Percentiles rank a stretch among this genome's conserved stretches.
These are phyloP conservation scores for Malus fusca DNA, from an alignment of 306 rosid species.

Conservation along the genomic window DNA sequence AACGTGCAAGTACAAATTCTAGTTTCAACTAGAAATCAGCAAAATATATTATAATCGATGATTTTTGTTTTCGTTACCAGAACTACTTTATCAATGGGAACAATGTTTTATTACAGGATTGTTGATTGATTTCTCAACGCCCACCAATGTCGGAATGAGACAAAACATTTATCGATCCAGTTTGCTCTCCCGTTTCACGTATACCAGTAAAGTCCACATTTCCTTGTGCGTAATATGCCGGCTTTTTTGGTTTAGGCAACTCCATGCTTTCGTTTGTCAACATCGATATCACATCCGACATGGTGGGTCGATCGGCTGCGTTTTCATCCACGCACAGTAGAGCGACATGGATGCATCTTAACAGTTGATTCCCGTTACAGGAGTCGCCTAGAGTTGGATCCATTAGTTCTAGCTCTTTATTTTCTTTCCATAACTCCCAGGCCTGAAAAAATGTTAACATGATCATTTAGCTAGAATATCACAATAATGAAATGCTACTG, in stretches of 20 bases:
- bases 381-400: slow-evolving; percentile 9
- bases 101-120: neutral
- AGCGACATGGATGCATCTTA: slow-evolving; percentile 8
- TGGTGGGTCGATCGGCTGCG: neutral
- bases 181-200: neutral
- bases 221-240: neutral
- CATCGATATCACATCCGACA: slow-evolving; percentile 9
- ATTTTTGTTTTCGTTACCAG: no score
- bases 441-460: neutral
- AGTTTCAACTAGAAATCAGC: no score
- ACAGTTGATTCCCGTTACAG: neutral
- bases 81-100: no score
- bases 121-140: neutral
- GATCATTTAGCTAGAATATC: neutral
- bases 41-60: no score
- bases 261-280: slow-evolving; percentile 5
- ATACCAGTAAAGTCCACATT: neutral
- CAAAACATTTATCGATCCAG: neutral
- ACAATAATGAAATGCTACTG: no score
- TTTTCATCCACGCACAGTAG: slow-evolving; percentile 13
- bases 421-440: slow-evolving; percentile 7
- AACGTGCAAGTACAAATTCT: no score
- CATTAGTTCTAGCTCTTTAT: neutral
- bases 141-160: neutral
- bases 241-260: neutral